Evolutionary conservation across 768 basidiomycete species (phyloP).

Genomic region (Suillus occidentalis): DNA sequence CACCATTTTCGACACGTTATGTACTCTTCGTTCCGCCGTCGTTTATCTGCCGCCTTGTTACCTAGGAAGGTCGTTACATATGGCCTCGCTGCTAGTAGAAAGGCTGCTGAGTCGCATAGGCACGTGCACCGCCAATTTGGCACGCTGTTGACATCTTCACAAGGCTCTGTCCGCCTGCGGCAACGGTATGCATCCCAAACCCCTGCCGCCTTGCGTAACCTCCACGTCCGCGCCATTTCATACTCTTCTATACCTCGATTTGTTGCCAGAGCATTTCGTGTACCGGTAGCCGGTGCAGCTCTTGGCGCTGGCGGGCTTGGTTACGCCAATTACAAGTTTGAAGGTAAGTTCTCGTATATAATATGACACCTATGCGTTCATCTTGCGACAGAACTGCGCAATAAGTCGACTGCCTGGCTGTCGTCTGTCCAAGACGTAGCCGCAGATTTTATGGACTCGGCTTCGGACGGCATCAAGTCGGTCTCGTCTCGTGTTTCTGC

Average conservation of each 20-base stretch:
- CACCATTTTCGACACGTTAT: slow-evolving; percentile 26
- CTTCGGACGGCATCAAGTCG: slow-evolving; percentile 65
- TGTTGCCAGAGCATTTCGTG: slow-evolving; percentile 81
- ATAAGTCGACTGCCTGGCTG: slow-evolving; percentile 67
- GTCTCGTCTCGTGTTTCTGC: slow-evolving; percentile 59
- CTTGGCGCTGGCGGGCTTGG: slow-evolving; percentile 89
- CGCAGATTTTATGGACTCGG: slow-evolving; percentile 68
- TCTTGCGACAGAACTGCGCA: slow-evolving; percentile 60
- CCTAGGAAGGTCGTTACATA: slow-evolving; percentile 53
- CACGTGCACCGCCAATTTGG: slow-evolving; percentile 59
- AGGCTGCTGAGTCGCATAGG: slow-evolving; percentile 30
- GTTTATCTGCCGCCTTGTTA: slow-evolving; percentile 31
- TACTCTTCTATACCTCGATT: slow-evolving; percentile 90
- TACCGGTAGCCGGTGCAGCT: slow-evolving; percentile 86
- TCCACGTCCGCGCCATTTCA: slow-evolving; percentile 76
- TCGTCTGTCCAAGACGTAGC: slow-evolving; percentile 65
- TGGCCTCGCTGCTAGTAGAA: slow-evolving; percentile 47
- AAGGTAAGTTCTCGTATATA: slow-evolving; percentile 55
- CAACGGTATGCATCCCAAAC: slow-evolving; percentile 46
- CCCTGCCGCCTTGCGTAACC: slow-evolving; percentile 51
- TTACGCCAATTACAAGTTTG: slow-evolving; percentile 96
- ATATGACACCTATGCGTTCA: neutral
- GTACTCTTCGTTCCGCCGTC: slow-evolving; percentile 45
- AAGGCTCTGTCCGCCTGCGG: slow-evolving; percentile 43
- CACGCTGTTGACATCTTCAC: slow-evolving; percentile 49